Evolutionary conservation across 108 stramenopile species (phyloP), one percentile per base, ranked within the genome.

Genomic region (Skeletonema costatum): DNA sequence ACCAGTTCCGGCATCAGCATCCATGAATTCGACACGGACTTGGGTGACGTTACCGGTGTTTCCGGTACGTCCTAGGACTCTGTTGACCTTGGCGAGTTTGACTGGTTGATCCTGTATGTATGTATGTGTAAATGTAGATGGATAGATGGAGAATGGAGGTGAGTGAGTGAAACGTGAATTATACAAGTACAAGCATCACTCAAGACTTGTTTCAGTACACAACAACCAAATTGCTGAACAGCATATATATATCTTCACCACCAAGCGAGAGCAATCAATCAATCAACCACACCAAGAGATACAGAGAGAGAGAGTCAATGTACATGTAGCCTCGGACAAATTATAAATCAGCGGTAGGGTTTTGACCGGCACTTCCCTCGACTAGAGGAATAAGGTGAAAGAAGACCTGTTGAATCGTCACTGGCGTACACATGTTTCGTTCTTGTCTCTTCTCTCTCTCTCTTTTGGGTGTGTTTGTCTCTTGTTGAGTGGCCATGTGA

Each of bases 21-120:
- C 98, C 82, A 99, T 88, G 89, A 99, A 99, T 90, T 99, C 99
- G 70, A 99, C 99, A 75, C 98, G 97, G 70, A 99, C 99, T 88
- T 99, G 99, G 72, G 98, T 99, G 7, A 99, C 99, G 79, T 99
- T 99, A 81, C 99, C 99, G 69, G 99, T 99, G 94, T 97, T 99
- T 61, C 99, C 99, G 81, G 99, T 99, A 78, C 99, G 98, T 78
- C 98, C 98, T 56, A 99, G 90, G 70, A 99, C 99, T 69, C 88
- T 85, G 91, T 91, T 97, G 63, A 99, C 97, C 83, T 98, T 99
- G 78, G 96, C 98, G 64, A 99, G 92, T 80, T 99, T 98, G 70
- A 98, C 96, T 73, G 93, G 92, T 88, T 90, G 88, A 92, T 94
- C 89, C 90, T 90, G 78, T 82, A 21, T 17, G 21, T 16, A 35